phyloP scores from a whole-genome alignment of 192 early-diverging fungal species.

The Umbelopsis vinacea region DNA sequence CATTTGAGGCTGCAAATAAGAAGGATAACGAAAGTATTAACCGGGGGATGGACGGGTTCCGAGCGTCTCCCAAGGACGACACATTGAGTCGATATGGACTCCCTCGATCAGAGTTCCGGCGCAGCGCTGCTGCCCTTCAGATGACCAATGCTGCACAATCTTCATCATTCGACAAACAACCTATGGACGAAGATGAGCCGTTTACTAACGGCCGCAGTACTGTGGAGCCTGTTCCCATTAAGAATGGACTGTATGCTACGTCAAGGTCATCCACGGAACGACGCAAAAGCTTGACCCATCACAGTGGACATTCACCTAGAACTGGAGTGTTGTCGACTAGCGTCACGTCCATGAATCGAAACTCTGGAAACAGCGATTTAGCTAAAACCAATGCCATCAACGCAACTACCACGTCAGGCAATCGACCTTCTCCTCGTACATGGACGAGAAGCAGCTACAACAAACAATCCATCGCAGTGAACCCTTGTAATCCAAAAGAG shows the following conservation, averaged over 20 bases:
- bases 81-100: neutral
- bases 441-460: constrained; percentile 22
- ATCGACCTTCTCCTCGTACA: constrained; percentile 33
- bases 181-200: constrained; percentile 49
- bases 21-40: constrained; percentile 22
- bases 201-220: constrained; percentile 52
- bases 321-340: constrained; percentile 26
- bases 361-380: constrained; percentile 42
- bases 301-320: constrained; percentile 28
- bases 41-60: constrained; percentile 28
- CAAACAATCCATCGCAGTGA: constrained; percentile 44
- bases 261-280: neutral
- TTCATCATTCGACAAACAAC: neutral
- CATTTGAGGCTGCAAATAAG: constrained; percentile 26
- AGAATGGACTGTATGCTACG: constrained; percentile 23
- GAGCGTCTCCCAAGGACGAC: constrained; percentile 31
- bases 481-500: constrained; percentile 76
- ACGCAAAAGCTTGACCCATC: constrained; percentile 14
- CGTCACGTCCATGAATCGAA: constrained; percentile 34
- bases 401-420: constrained; percentile 2
- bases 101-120: constrained; percentile 22
- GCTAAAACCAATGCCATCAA: constrained; percentile 3
- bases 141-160: constrained; percentile 1
- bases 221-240: constrained; percentile 55
- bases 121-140: constrained; percentile 18